Evolutionary conservation across 2,329 filamentous ascomycete genomes (phyloP), one percentile per base, ranked within the genome.

Genomic region (Elsinoe perseae): DNA sequence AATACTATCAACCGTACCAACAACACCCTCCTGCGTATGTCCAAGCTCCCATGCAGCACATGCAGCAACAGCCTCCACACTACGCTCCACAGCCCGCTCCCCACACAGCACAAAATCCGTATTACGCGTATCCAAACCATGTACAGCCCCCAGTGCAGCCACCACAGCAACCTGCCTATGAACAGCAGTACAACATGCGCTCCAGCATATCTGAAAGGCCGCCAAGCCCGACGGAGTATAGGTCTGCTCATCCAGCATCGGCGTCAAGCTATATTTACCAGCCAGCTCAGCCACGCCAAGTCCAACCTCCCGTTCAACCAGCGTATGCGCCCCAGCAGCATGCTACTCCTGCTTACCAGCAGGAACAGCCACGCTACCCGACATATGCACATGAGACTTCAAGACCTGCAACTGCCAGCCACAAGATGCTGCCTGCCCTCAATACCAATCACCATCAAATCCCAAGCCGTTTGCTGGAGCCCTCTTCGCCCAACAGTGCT

Each of bases 401-500:
- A 6, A 52, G 48, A 38, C 18, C 48, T 10, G 16, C 16, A 27
- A 34, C 40, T 65, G 63, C 59, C 57, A 60, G 36, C 54, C 63
- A 66, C 25, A 66, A 70, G 59, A 62, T 70, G 20, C 61, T 77
- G 54, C 73, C 75, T 6, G 73, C 73, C 12, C 62, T 76, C 54
- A 72, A 73, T 59, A 72, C 72, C 1, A 57, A 48, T 10, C 57
- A 73, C 56, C 57, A 73, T 57, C 67, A 70, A 38, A 65, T 68
- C 2, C 65, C 57, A 52, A 58, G 59, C 20, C 65, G 72, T 3
- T 72, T 71, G 57, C 60, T 73, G 38, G 74, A 76, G 56, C 71
- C 73, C 4, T 66, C 71, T 3, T 75, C 74, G n/a, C 75, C 75
- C 0, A 65, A 69, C n/a, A 73, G 72, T 52, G 65, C 68, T 27